Evolutionary conservation across 805 yeast genomes (phyloP).

Genomic region (Candida insectalens): DNA sequence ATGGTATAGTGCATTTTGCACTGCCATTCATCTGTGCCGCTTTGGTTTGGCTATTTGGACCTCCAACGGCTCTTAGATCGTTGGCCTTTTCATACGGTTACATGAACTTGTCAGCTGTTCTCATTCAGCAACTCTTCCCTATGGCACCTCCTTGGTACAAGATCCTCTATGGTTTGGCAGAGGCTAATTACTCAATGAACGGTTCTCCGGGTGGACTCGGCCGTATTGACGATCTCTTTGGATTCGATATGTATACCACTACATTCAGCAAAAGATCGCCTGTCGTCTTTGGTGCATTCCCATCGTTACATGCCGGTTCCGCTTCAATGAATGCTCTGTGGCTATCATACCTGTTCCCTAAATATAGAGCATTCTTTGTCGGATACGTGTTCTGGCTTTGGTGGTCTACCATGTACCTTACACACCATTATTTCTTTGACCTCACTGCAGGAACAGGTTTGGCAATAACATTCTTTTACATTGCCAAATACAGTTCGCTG

Average conservation of each 20-base stretch:
- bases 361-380: slow-evolving; percentile 48
- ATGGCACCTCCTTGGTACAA: slow-evolving; percentile 98
- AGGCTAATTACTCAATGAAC: slow-evolving; percentile 81
- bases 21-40: slow-evolving; percentile 81
- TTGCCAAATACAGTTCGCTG: slow-evolving; percentile 53
- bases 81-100: slow-evolving; percentile 91
- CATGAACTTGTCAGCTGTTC: slow-evolving; percentile 80
- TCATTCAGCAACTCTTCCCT: slow-evolving; percentile 72
- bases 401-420: slow-evolving; percentile 98
- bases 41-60: slow-evolving; percentile 74
- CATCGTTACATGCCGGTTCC: slow-evolving; percentile 80
- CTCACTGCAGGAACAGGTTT: slow-evolving; percentile 81
- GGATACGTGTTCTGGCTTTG: slow-evolving; percentile 84
- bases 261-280: slow-evolving; percentile 79
- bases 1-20: slow-evolving; percentile 80
- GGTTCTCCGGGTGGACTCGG: slow-evolving; percentile 94
- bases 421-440: slow-evolving; percentile 91
- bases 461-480: slow-evolving; percentile 57
- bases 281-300: slow-evolving; percentile 72
- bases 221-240: slow-evolving; percentile 70
- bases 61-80: slow-evolving; percentile 75
- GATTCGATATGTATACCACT: slow-evolving; percentile 72
- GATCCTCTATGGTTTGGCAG: slow-evolving; percentile 65
- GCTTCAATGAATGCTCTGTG: slow-evolving; percentile 88
- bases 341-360: slow-evolving; percentile 73